Evolutionary conservation across 192 early-diverging fungal genomes (phyloP).

Genomic region (Backusella macrospora): DNA sequence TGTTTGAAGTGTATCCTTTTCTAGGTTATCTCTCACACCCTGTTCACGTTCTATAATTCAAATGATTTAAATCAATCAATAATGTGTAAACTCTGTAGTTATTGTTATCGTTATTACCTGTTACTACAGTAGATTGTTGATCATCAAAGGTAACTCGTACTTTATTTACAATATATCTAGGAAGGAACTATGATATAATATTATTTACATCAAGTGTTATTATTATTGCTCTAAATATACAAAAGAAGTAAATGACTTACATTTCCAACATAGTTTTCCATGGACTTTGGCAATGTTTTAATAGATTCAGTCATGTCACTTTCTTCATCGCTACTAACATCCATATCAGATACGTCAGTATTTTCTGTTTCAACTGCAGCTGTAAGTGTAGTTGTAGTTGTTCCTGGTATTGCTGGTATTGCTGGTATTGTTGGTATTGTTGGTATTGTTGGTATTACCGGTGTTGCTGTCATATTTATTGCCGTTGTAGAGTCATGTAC

Average conservation of each 20-base stretch:
- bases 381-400: background rate
- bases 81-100: background rate
- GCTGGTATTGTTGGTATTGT: background rate
- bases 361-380: background rate
- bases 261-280: too few species aligned
- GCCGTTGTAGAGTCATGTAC: background rate
- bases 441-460: background rate
- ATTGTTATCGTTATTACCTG: background rate
- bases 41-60: background rate
- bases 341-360: background rate
- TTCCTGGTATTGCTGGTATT: background rate
- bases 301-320: background rate
- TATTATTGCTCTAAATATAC: background rate
- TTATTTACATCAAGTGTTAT: background rate
- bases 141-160: background rate
- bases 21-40: background rate
- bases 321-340: background rate
- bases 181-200: background rate
- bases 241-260: background rate
- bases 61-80: background rate
- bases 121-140: background rate
- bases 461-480: background rate
- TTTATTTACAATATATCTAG: constrained; percentile 6
- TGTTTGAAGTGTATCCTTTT: background rate
- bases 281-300: too few species aligned